Evolutionary conservation across 345 rosid genomes (phyloP).

Genomic region (Melaleuca quinquenervia): DNA sequence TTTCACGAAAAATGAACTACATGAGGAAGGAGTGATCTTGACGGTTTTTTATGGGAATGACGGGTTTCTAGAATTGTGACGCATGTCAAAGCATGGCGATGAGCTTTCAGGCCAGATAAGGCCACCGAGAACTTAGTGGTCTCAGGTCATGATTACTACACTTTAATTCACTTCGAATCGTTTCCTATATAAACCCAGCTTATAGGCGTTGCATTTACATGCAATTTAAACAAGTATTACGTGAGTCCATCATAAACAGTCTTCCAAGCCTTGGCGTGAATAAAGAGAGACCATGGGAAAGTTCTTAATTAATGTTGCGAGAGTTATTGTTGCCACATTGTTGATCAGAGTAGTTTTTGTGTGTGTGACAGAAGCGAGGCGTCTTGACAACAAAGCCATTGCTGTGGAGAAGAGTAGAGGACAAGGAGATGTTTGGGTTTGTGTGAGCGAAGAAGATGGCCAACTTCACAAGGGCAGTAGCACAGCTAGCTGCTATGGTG

Average conservation of each 20-base stretch:
- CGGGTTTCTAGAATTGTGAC: neutral
- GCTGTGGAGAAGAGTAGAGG: neutral
- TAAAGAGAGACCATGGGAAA: neutral
- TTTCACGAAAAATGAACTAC: neutral
- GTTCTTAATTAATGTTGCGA: neutral
- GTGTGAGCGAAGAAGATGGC: neutral
- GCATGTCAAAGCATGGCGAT: neutral
- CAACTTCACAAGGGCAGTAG: neutral
- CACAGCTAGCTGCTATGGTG: neutral
- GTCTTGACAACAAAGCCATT: neutral
- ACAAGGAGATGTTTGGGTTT: neutral
- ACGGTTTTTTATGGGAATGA: neutral
- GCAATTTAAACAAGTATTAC: neutral
- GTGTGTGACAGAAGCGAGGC: neutral
- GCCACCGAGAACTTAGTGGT: neutral
- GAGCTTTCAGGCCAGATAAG: neutral
- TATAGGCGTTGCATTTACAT: neutral
- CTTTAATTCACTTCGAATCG: neutral
- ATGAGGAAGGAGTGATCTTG: neutral
- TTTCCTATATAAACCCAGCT: neutral
- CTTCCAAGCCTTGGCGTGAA: neutral
- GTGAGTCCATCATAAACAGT: neutral
- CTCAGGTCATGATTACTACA: neutral
- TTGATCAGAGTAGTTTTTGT: neutral
- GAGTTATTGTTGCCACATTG: neutral